phyloP scores from a whole-genome alignment of 257 asterid genomes.

The Gynochthodes officinalis region DNA sequence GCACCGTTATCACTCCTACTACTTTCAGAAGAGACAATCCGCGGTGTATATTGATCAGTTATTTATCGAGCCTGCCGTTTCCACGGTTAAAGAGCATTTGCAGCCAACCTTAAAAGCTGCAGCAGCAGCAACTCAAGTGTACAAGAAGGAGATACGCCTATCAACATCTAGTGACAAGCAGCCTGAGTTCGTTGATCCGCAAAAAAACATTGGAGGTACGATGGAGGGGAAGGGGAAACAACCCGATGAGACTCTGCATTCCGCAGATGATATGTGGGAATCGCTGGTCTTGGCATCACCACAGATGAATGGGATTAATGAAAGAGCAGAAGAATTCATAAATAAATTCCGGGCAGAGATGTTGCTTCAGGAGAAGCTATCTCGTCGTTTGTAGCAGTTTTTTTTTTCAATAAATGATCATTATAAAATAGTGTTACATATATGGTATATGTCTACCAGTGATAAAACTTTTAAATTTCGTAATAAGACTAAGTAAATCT shows the following conservation, averaged over 20 bases:
- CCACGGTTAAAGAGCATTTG: slow-evolving; percentile 11
- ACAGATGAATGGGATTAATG: slow-evolving; percentile 60
- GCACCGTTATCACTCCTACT: slow-evolving; percentile 8
- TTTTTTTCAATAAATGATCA: too few relatives aligned
- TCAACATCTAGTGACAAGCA: slow-evolving; percentile 17
- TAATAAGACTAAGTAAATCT: too few relatives aligned
- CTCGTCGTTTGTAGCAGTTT: slow-evolving; percentile 26
- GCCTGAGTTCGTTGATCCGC: slow-evolving; percentile 8
- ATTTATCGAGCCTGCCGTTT: slow-evolving; percentile 35
- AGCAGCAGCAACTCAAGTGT: slow-evolving; percentile 4
- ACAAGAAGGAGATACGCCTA: slow-evolving; percentile 5
- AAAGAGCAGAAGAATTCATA: slow-evolving; percentile 84
- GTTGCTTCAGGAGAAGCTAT: slow-evolving; percentile 43
- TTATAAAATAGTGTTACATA: too few relatives aligned
- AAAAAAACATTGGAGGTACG: not conserved
- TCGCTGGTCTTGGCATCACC: slow-evolving; percentile 61
- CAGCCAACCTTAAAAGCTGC: slow-evolving; percentile 6
- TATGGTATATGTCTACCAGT: too few relatives aligned
- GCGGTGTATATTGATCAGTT: slow-evolving; percentile 63
- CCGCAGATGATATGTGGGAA: slow-evolving; percentile 91
- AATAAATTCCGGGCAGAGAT: slow-evolving; percentile 60
- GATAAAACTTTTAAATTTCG: too few relatives aligned
- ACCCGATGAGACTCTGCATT: not conserved
- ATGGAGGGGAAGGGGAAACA: not conserved
- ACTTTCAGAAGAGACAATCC: slow-evolving; percentile 22